These are phyloP conservation scores for Hemileccinum impolitum DNA, from an alignment of 768 basidiomycete genomes.

Conservation along the genomic window DNA sequence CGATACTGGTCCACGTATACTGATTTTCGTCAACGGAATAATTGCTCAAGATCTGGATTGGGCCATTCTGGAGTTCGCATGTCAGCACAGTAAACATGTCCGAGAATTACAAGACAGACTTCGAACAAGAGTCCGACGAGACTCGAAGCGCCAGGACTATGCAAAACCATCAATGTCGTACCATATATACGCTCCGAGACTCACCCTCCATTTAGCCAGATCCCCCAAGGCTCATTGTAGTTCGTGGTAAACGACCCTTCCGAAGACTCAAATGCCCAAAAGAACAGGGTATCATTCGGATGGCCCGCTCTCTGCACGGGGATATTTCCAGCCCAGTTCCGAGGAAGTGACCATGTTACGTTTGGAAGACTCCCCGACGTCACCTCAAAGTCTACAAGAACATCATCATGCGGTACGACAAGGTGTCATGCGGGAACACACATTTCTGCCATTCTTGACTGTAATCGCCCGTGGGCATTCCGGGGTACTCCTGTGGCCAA, in stretches of 20 bases:
- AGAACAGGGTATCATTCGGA: conserved; percentile 64
- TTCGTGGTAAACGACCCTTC: conserved; percentile 51
- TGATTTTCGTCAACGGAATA: conserved; percentile 46
- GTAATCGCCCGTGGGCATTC: conserved; percentile 42
- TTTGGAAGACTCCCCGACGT: conserved; percentile 53
- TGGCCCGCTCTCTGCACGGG: conserved; percentile 55
- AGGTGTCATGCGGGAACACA: conserved; percentile 26
- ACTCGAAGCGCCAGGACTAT: conserved; percentile 65
- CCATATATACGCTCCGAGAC: conserved; percentile 9
- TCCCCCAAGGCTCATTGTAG: conserved; percentile 57
- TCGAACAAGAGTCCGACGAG: conserved; percentile 60
- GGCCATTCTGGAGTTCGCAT: conserved; percentile 51
- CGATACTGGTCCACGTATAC: conserved; percentile 54
- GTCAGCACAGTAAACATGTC: background rate
- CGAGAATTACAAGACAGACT: conserved; percentile 31
- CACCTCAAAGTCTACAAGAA: conserved; percentile 52
- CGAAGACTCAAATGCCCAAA: conserved; percentile 56
- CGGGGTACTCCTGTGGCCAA: conserved; percentile 40
- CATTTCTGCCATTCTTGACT: conserved; percentile 59
- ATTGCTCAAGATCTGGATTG: conserved; percentile 52
- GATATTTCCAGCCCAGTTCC: conserved; percentile 60
- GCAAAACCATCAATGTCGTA: background rate
- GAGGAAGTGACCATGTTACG: conserved; percentile 46
- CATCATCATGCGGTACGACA: background rate
- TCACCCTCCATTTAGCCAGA: conserved; percentile 72